Evolutionary conservation across 306 rosid species (phyloP), one percentile per base, ranked within the genome.

Genomic region (Canavalia gladiata): DNA sequence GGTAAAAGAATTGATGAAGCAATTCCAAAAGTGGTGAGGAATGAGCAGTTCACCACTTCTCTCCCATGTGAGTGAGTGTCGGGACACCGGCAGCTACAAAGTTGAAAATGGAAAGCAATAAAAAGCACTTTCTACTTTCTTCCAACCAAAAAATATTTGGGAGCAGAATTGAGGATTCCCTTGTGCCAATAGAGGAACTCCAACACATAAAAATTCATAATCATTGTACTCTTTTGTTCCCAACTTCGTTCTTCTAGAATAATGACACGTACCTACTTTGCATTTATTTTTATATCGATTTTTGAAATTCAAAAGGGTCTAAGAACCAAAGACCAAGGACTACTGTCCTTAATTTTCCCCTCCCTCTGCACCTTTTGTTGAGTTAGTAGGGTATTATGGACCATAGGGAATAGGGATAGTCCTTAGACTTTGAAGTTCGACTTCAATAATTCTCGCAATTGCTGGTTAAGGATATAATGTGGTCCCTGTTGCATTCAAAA

Each of bases 71-170:
- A 6, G 68, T 57, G 79, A 6, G 12, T 1, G 6, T 39, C 8
- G 10, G 0, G 0, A 29, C 5, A 66, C 34, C 1, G 2, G 46
- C 5, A 34, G 9, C 31, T 43, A 6, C 33, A 30, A 43, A 75
- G 70, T 59, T 75, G 29, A 59, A 75, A 75, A 60, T 59, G 34
- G 59, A 59, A 75, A 60, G 79, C 68, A 74, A 42, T 28, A 49
- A 1, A n/a, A 42, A 12, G 25, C 52, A 18, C 0, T 66, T 50
- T 41, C 33, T 28, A 7, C 65, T 31, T 7, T 29, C 31, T 28
- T 51, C 3, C 41, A 37, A 37, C 41, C 51, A 1, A n/a, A 42
- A 13, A 10, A 42, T 0, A 31, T 0, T n/a, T 63, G 1, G 60
- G 50, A 46, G 5, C 8, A 34, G 25, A 18, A 18, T 18, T 18